Conservation (phyloP, 2,329 filamentous ascomycete genomes). For the Grosmannia serpens region DNA sequence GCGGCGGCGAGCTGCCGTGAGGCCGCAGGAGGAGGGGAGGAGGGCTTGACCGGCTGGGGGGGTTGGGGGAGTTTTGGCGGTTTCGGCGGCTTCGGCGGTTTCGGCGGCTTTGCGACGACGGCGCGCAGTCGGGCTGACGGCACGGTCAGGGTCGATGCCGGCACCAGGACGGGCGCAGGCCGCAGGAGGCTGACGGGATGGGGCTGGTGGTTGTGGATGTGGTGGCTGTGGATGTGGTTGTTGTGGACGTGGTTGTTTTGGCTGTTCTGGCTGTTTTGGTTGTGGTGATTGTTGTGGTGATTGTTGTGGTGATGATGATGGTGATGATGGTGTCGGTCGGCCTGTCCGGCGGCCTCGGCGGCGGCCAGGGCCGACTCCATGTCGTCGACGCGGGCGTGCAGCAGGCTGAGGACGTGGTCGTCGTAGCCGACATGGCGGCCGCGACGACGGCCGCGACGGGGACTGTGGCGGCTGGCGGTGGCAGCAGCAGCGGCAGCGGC, state of each 20-base stretch:
- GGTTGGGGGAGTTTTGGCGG: no score
- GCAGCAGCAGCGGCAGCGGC: no score
- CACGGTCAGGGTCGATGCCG: no score
- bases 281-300: conserved; percentile 6
- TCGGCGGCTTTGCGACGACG: no score
- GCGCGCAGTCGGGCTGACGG: no score
- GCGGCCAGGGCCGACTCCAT: conserved; percentile 24
- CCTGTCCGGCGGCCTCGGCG: neutral
- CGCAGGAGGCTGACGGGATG: no score
- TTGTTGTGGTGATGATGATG: neutral
- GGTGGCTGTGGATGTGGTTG: no score
- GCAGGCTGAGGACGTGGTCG: conserved; percentile 16
- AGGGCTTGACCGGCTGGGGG: no score
- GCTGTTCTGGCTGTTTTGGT: no score
- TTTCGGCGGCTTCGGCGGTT: no score
- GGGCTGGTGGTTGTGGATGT: no score
- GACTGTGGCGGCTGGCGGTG: neutral
- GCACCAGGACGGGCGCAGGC: no score
- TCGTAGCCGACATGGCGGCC: neutral
- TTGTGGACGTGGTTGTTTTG: neutral
- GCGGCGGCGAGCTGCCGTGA: conserved; percentile 15
- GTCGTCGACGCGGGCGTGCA: conserved; percentile 31
- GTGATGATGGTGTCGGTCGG: neutral
- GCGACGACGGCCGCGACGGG: conserved; percentile 11
- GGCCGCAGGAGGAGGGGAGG: neutral